Conservation (phyloP, 225 moss, liverwort and hornwort species). For the Lunularia cruciata region DNA sequence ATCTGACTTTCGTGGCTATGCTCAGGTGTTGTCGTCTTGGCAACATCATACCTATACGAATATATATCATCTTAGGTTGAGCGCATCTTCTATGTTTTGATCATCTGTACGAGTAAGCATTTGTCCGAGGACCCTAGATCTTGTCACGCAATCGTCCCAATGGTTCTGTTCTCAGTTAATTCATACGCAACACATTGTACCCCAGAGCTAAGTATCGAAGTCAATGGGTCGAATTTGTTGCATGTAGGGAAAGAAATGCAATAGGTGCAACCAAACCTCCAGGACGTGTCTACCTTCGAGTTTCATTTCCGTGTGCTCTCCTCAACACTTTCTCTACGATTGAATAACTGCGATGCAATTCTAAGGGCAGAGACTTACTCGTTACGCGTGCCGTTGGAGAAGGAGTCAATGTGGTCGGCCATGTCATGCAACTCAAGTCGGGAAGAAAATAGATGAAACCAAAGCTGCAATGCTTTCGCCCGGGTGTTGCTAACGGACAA, state of each 20-base stretch:
- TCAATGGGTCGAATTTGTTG: background rate
- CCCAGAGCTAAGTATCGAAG: background rate
- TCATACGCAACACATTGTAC: background rate
- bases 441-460: background rate
- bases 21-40: no score
- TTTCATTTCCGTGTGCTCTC: background rate
- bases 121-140: background rate
- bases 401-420: constrained; percentile 30
- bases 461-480: constrained; percentile 7
- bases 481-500: background rate
- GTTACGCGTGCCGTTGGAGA: constrained; percentile 26
- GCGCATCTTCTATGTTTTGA: background rate
- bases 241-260: no score
- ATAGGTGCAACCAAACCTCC: background rate
- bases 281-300: background rate
- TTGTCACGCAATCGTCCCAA: background rate
- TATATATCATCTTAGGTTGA: background rate
- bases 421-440: constrained; percentile 23
- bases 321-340: background rate
- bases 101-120: background rate
- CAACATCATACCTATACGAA: no score
- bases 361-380: constrained; percentile 25
- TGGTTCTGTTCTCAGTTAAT: background rate
- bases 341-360: background rate
- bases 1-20: no score